Evolutionary conservation across 352 stramenopile genomes (phyloP).

Genomic region (Globisporangium cederbergense): DNA sequence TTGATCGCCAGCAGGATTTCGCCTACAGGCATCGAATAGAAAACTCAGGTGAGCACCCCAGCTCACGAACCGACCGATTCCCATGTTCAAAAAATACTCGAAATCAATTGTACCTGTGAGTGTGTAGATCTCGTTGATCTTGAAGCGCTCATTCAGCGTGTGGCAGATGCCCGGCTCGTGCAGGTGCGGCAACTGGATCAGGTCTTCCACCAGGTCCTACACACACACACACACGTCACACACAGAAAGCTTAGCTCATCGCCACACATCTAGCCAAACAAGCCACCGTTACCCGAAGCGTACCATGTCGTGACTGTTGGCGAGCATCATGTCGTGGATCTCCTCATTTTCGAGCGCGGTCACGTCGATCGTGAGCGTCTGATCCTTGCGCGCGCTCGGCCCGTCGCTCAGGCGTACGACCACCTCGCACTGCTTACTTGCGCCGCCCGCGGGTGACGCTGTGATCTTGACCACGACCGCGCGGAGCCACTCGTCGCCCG

Average conservation of each 20-base stretch:
- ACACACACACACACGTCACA: neutral
- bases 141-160: conserved; percentile 90
- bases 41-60: neutral
- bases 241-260: neutral
- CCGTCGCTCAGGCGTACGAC: conserved; percentile 55
- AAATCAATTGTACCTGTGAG: conserved; percentile 36
- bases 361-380: conserved; percentile 50
- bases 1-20: conserved; percentile 88
- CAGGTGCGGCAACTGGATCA: conserved; percentile 92
- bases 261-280: neutral
- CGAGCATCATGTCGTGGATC: conserved; percentile 54
- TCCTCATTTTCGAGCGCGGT: conserved; percentile 64
- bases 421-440: conserved; percentile 27
- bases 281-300: neutral
- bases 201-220: conserved; percentile 85
- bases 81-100: neutral
- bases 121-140: conserved; percentile 94
- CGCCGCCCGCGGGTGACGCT: conserved; percentile 11
- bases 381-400: conserved; percentile 40
- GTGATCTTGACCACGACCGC: conserved; percentile 52
- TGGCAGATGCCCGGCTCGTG: conserved; percentile 94
- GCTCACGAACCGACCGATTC: neutral
- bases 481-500: conserved; percentile 66
- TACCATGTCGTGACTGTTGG: conserved; percentile 85
- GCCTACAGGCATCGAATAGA: conserved; percentile 16